Conservation (phyloP, 805 yeast genomes). For the Yueomyces sp. region DNA sequence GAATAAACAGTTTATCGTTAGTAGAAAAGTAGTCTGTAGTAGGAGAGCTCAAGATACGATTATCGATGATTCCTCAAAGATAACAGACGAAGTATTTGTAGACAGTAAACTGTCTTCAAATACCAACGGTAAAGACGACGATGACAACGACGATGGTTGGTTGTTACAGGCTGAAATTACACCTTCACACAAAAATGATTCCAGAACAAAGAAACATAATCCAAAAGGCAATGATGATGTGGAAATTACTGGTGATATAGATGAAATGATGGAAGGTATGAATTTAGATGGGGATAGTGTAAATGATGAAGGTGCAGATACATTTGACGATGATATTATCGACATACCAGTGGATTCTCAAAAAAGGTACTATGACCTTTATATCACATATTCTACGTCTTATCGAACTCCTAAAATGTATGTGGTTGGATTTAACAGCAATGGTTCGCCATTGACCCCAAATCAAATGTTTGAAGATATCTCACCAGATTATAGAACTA, state of each 20-base stretch:
- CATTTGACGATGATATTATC: conserved; percentile 28
- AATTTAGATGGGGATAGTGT: conserved; percentile 28
- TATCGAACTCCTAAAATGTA: conserved; percentile 94
- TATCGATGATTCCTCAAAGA: conserved; percentile 28
- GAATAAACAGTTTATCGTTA: conserved; percentile 78
- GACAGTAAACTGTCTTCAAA: neutral
- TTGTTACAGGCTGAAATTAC: conserved; percentile 16
- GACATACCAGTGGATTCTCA: conserved; percentile 27
- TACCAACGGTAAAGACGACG: conserved; percentile 23
- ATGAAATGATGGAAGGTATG: conserved; percentile 16
- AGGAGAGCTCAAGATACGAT: conserved; percentile 49
- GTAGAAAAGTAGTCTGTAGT: conserved; percentile 79
- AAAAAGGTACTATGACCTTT: conserved; percentile 71
- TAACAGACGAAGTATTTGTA: conserved; percentile 5
- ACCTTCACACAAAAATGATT: neutral
- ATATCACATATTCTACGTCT: conserved; percentile 85
- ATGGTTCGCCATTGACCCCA: conserved; percentile 80
- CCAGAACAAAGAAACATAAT: neutral
- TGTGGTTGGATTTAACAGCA: conserved; percentile 69
- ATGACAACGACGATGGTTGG: conserved; percentile 47
- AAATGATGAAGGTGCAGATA: conserved; percentile 26
- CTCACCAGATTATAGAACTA: conserved; percentile 79
- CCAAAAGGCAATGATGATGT: neutral
- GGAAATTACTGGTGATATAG: conserved; percentile 9
- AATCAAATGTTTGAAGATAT: conserved; percentile 91